Evolutionary conservation across 1,139 yeast genomes (phyloP).

Genomic region (Debaryomycetaceae sp.): DNA sequence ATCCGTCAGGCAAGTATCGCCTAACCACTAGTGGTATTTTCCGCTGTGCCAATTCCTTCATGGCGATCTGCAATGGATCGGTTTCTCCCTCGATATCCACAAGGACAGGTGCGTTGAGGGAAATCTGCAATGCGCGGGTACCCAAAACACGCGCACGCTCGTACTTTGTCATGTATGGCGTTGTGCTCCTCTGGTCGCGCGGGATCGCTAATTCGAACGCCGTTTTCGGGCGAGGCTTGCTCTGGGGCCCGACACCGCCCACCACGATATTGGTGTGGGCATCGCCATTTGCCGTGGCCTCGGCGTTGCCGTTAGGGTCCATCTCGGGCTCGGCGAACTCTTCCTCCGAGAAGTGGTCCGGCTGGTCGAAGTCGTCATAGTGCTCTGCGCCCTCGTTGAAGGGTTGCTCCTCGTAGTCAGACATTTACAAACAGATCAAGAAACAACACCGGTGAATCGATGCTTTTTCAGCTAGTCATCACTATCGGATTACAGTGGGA

Average conservation of each 20-base stretch:
- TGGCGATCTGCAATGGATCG: slow-evolving; percentile 96
- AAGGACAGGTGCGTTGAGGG: slow-evolving; percentile 96
- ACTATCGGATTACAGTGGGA: no score
- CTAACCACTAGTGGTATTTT: slow-evolving; percentile 92
- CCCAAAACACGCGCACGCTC: slow-evolving; percentile 96
- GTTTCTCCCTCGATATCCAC: slow-evolving; percentile 98
- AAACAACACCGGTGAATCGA: no score
- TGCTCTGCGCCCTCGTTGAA: slow-evolving; percentile 75
- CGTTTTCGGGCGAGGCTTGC: slow-evolving; percentile 45
- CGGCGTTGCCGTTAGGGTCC: slow-evolving; percentile 2
- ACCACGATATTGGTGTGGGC: slow-evolving; percentile 39
- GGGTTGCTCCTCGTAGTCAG: slow-evolving; percentile 41
- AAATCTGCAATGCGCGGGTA: slow-evolving; percentile 90
- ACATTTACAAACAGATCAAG: no score
- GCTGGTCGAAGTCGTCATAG: slow-evolving; percentile 70
- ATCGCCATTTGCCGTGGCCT: slow-evolving; percentile 26
- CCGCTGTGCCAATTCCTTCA: slow-evolving; percentile 91
- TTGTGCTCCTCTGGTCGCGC: slow-evolving; percentile 78
- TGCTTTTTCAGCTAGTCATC: no score
- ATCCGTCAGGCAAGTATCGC: slow-evolving; percentile 93
- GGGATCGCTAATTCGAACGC: slow-evolving; percentile 80
- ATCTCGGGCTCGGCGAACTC: slow-evolving; percentile 37
- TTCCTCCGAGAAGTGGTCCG: slow-evolving; percentile 66
- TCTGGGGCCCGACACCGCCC: slow-evolving; percentile 56
- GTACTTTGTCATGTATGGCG: slow-evolving; percentile 98